These are phyloP conservation scores for Zarea fungicola DNA, from an alignment of 2,329 filamentous ascomycete species.

Conservation along the genomic window DNA sequence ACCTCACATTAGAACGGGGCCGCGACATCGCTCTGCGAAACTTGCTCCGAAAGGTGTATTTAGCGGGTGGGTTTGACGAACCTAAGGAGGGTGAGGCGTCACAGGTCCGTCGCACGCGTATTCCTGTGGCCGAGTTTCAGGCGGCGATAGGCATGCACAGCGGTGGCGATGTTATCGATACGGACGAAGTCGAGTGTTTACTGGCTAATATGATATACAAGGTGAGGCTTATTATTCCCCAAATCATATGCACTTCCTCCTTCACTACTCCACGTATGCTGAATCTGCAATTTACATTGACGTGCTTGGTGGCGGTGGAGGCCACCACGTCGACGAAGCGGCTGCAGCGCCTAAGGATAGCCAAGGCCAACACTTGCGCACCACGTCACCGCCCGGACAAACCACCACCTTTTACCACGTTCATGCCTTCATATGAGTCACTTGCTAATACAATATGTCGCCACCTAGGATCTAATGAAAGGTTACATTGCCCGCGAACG, in stretches of 20 bases:
- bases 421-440: constrained; percentile 23
- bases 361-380: constrained; percentile 13
- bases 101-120: constrained; percentile 65
- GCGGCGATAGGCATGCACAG: constrained; percentile 75
- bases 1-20: constrained; percentile 86
- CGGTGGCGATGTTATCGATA: constrained; percentile 62
- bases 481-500: constrained; percentile 93
- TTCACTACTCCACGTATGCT: background rate
- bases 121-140: constrained; percentile 78
- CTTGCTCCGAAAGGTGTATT: constrained; percentile 83
- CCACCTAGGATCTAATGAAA: constrained; percentile 90
- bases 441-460: constrained; percentile 22
- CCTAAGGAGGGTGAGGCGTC: constrained; percentile 61
- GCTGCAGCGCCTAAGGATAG: constrained; percentile 4
- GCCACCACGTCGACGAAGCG: constrained; percentile 8
- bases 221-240: constrained; percentile 43
- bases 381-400: constrained; percentile 14
- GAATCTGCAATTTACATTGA: background rate
- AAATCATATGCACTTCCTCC: background rate
- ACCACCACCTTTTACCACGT: constrained; percentile 7
- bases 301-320: background rate
- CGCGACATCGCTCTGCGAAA: constrained; percentile 91
- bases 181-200: constrained; percentile 92
- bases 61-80: constrained; percentile 77
- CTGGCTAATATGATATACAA: constrained; percentile 98